Conservation (phyloP, 306 rosid genomes). For the Begonia masoniana region DNA sequence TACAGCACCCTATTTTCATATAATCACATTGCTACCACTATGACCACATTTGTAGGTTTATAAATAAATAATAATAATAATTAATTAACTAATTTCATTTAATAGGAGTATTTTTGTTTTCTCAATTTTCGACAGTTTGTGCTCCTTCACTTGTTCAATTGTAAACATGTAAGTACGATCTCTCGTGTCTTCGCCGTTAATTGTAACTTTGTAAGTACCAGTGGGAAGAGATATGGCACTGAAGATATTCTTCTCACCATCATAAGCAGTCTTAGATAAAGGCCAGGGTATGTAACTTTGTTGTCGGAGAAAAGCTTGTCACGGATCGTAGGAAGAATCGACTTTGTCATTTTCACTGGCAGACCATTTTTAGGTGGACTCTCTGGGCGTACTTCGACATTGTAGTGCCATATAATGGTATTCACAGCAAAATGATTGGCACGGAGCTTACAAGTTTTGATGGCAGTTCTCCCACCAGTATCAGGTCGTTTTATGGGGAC, state of each 20-base stretch:
- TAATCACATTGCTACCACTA: too few relatives aligned
- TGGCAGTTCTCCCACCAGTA: conserved; percentile 25
- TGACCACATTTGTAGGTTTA: too few relatives aligned
- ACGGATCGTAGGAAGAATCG: conserved; percentile 35
- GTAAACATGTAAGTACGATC: conserved; percentile 24
- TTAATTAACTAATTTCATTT: too few relatives aligned
- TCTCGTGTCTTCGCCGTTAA: conserved; percentile 39
- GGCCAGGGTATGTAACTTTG: conserved; percentile 31
- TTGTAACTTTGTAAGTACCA: conserved; percentile 34
- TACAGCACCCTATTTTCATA: too few relatives aligned
- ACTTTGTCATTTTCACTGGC: conserved; percentile 31
- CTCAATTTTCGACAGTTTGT: too few relatives aligned
- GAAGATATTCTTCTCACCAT: conserved; percentile 55
- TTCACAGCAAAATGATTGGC: conserved; percentile 45
- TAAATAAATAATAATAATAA: too few relatives aligned
- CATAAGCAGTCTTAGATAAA: conserved; percentile 44
- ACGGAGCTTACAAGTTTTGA: conserved; percentile 22
- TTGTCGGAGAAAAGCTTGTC: conserved; percentile 39
- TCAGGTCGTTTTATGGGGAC: conserved; percentile 52
- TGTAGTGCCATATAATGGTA: conserved; percentile 39
- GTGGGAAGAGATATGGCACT: conserved; percentile 47
- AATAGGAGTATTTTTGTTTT: too few relatives aligned
- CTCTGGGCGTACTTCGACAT: conserved; percentile 33
- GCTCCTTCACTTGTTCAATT: conserved; percentile 28
- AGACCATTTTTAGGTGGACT: conserved; percentile 23